phyloP scores from a whole-genome alignment of 371 early-diverging fungal genomes.

The Apophysomyces ossiformis region DNA sequence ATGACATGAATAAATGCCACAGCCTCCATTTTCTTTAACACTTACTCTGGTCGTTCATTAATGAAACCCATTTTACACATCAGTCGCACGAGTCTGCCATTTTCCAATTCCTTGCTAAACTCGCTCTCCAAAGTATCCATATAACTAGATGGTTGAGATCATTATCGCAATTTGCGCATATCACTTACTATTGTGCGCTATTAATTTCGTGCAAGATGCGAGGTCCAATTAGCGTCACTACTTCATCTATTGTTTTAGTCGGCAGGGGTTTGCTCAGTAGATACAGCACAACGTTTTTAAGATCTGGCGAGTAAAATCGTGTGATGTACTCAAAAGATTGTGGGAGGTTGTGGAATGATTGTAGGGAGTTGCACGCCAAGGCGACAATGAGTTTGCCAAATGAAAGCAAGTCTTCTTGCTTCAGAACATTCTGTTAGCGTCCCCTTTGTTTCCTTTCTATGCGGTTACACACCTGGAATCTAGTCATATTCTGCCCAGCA shows the following conservation, averaged over 20 bases:
- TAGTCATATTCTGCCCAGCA: constrained; percentile 60
- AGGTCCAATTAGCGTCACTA: constrained; percentile 82
- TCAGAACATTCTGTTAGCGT: constrained; percentile 12
- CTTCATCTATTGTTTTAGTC: constrained; percentile 82
- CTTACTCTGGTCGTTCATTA: constrained; percentile 93
- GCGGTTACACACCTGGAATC: constrained; percentile 58
- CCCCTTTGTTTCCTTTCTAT: background rate
- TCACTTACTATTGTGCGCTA: constrained; percentile 64
- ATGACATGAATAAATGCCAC: background rate
- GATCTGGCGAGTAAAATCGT: constrained; percentile 74
- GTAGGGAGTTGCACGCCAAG: constrained; percentile 78
- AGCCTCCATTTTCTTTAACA: background rate
- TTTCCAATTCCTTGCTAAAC: constrained; percentile 83
- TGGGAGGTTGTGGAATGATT: constrained; percentile 69
- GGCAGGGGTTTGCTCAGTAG: constrained; percentile 78
- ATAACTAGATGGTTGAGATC: constrained; percentile 42
- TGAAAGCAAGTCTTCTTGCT: constrained; percentile 88
- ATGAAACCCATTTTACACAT: constrained; percentile 91
- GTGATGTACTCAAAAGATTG: constrained; percentile 79
- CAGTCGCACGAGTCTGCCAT: constrained; percentile 84
- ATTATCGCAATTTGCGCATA: background rate
- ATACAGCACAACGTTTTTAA: constrained; percentile 82
- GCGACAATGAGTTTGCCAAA: constrained; percentile 89
- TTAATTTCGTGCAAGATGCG: constrained; percentile 79
- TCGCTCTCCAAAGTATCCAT: constrained; percentile 83